Conservation (phyloP, 2,329 filamentous ascomycete genomes). For the Paraconiothyrium sp. region DNA sequence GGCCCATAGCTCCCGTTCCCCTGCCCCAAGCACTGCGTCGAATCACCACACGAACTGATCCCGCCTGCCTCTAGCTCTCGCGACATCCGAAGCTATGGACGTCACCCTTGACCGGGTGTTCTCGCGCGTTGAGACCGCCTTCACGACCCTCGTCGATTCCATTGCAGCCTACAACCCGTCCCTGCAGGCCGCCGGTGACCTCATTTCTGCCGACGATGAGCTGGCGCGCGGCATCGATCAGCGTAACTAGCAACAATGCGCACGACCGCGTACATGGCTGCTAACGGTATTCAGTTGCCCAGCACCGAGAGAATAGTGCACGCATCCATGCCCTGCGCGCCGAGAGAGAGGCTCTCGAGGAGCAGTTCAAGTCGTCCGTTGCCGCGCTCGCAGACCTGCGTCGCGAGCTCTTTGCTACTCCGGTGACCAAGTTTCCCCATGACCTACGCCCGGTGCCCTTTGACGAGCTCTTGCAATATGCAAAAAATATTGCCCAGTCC, state of each 20-base stretch:
- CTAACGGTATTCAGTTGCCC: constrained; percentile 65
- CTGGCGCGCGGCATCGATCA: constrained; percentile 72
- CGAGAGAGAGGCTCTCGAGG: constrained; percentile 71
- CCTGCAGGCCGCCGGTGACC: constrained; percentile 70
- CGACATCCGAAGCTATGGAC: constrained; percentile 48
- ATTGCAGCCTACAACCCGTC: constrained; percentile 85
- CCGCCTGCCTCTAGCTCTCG: constrained; percentile 4
- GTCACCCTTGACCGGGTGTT: constrained; percentile 55
- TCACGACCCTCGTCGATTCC: constrained; percentile 78
- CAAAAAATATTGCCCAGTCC: constrained; percentile 80
- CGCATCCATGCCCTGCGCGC: constrained; percentile 75
- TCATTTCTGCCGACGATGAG: constrained; percentile 74
- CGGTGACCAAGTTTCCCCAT: constrained; percentile 52
- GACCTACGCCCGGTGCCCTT: constrained; percentile 66
- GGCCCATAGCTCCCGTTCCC: neutral
- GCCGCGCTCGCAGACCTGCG: constrained; percentile 75
- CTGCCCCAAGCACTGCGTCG: constrained; percentile 2
- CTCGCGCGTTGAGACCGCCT: constrained; percentile 57
- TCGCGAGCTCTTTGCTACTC: constrained; percentile 70
- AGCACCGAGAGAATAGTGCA: constrained; percentile 77
- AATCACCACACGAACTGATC: neutral
- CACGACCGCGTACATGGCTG: neutral
- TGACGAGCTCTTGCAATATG: constrained; percentile 78
- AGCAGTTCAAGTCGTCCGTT: constrained; percentile 76
- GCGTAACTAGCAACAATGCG: constrained; percentile 55